Evolutionary conservation across 179 eudicot species (phyloP).

Genomic region (Gypsophila paniculata): DNA sequence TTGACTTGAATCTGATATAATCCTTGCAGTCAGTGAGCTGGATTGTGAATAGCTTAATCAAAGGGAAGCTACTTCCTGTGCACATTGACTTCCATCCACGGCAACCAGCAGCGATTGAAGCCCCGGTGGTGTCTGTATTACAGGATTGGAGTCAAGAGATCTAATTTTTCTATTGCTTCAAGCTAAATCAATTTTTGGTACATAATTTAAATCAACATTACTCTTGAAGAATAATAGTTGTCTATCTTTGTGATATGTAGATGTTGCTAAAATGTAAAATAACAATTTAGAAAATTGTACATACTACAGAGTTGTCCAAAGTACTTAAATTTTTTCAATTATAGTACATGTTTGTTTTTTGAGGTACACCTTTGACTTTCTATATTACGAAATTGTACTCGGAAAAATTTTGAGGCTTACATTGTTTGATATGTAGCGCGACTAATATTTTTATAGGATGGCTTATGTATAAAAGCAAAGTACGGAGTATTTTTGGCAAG

Average conservation of each 20-base stretch:
- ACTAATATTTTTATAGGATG: too few species aligned
- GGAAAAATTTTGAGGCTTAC: too few species aligned
- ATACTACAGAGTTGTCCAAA: too few species aligned
- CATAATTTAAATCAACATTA: too few species aligned
- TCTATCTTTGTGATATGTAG: not conserved
- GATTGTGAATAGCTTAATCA: conserved; percentile 63
- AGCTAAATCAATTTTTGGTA: not conserved
- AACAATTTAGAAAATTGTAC: too few species aligned
- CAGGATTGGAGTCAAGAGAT: conserved; percentile 59
- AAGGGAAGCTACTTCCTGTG: conserved; percentile 61
- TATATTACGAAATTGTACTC: too few species aligned
- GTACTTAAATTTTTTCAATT: too few species aligned
- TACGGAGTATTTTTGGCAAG: not conserved
- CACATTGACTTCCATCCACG: conserved; percentile 25
- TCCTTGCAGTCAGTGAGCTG: conserved; percentile 60
- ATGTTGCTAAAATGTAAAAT: too few species aligned
- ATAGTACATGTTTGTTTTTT: too few species aligned
- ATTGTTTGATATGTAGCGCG: too few species aligned
- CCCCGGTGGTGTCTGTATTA: conserved; percentile 30
- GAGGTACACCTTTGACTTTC: too few species aligned
- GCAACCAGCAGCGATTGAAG: conserved; percentile 23
- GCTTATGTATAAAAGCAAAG: too few species aligned
- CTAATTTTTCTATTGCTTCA: conserved; percentile 22
- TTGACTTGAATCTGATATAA: conserved; percentile 14
- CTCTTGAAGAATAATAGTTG: not conserved